Conservation (phyloP, 805 yeast genomes). For the Sugiyamaella smithiae region DNA sequence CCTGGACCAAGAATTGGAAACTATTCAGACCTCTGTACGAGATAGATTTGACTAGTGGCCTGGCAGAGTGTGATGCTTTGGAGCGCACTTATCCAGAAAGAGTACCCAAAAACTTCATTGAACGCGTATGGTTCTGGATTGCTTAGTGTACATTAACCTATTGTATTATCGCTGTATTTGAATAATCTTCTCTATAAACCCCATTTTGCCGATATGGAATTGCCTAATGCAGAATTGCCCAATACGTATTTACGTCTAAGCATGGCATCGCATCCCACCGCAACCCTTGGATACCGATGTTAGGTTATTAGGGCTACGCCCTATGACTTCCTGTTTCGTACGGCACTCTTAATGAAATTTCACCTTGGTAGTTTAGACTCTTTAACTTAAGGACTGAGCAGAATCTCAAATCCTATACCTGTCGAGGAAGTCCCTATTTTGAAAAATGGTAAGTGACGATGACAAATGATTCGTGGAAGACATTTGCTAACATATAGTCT, state of each 20-base stretch:
- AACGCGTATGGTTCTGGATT: slow-evolving; percentile 51
- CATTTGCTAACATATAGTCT: slow-evolving; percentile 47
- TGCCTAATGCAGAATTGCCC: too few relatives aligned
- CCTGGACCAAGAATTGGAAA: slow-evolving; percentile 42
- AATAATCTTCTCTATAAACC: too few relatives aligned
- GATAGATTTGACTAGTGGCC: slow-evolving; percentile 59
- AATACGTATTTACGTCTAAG: too few relatives aligned
- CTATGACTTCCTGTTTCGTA: neutral
- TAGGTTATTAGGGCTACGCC: slow-evolving; percentile 7
- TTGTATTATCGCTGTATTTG: too few relatives aligned
- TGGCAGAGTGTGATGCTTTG: slow-evolving; percentile 52
- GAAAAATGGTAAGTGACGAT: slow-evolving; percentile 24
- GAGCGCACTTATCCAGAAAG: slow-evolving; percentile 43
- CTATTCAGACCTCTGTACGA: slow-evolving; percentile 53
- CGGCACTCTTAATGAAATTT: neutral
- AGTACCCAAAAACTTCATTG: slow-evolving; percentile 36
- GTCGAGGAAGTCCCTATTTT: slow-evolving; percentile 35
- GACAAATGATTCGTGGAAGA: neutral
- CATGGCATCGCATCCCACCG: too few relatives aligned
- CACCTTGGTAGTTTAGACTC: neutral
- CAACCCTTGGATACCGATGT: too few relatives aligned
- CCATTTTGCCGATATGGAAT: too few relatives aligned
- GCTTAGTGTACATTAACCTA: slow-evolving; percentile 31
- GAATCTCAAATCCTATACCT: slow-evolving; percentile 23
- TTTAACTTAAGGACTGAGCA: slow-evolving; percentile 32